These are phyloP conservation scores for Purpureocillium lavendulum DNA, from an alignment of 2,329 filamentous ascomycete genomes.

Conservation along the genomic window DNA sequence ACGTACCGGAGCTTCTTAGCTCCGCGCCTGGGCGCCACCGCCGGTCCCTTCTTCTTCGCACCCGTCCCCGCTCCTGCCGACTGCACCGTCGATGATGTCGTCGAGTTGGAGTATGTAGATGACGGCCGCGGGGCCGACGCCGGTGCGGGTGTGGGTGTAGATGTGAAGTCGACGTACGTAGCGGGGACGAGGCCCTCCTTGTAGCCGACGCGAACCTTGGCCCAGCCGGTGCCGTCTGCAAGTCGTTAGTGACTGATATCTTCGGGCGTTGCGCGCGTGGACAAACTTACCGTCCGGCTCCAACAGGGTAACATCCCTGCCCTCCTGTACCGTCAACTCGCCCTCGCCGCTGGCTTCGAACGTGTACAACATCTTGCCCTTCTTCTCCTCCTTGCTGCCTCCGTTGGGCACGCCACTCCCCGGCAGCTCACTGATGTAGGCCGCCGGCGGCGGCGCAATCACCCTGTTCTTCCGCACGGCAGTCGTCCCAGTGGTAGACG, in stretches of 20 bases:
- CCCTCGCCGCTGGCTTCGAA: conserved; percentile 77
- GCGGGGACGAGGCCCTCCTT: conserved; percentile 82
- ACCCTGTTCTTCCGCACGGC: conserved; percentile 58
- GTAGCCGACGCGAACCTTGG: conserved; percentile 67
- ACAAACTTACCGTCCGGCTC: conserved; percentile 73
- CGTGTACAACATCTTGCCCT: conserved; percentile 80
- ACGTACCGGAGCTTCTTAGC: conserved; percentile 94
- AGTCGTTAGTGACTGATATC: no score
- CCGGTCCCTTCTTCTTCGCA: conserved; percentile 79
- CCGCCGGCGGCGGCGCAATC: conserved; percentile 76
- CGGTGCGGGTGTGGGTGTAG: conserved; percentile 34
- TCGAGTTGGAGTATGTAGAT: conserved; percentile 70
- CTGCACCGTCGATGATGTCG: conserved; percentile 22
- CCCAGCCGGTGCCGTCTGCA: conserved; percentile 87
- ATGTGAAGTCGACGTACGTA: conserved; percentile 67
- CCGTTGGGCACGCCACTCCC: conserved; percentile 37
- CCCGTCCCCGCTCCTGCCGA: conserved; percentile 18
- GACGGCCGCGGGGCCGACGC: conserved; percentile 46
- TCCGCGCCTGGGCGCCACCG: conserved; percentile 80
- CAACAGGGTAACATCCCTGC: conserved; percentile 66
- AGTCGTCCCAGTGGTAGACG: conserved; percentile 18
- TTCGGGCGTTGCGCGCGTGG: background rate
- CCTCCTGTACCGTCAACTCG: conserved; percentile 74
- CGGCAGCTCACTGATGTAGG: conserved; percentile 66
- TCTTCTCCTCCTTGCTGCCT: conserved; percentile 35